Base-by-base conservation (phyloP, 805 yeast species). In the Phaffomyces opuntiae region DNA sequence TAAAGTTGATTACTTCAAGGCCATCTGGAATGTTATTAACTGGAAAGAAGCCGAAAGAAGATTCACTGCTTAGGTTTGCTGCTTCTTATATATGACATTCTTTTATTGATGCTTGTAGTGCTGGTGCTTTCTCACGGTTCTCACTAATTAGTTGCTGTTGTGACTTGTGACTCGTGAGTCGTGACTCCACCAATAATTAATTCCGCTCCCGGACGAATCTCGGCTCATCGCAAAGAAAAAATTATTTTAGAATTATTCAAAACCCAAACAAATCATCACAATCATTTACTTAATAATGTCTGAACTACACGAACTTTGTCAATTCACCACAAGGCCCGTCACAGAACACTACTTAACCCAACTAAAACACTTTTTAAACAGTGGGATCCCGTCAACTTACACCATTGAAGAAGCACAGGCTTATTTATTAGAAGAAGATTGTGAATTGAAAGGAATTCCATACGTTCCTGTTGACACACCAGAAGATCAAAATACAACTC, bases 1-100 rank as follows among this genome's bases (percentile, higher is more conserved):
- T 63, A 88, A 89, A 75, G 95, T 67, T 39, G 96, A 88, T 62
- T 88, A 89, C 73, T 88, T 89, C 79, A 81, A 85, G 69, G 91
- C 95, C 51, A 85, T 88, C 68, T 88, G 96, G 96, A 83, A 85
- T 60, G 96, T 88, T 38, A 77, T 89, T 68, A 87, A 88, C 79
- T 88, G 96, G 96, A 74, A 81, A 66, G 95, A 83, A 68, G 96
- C 95, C 45, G 87, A 80, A 59, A 73, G 70, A 68, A 80, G 96
- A 68, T 84, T 66, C 46, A 38, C 54, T 59, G 75, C 71, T 34
- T 72, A 48, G 49, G 9, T 11, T 19, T 5, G 9, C 9, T 35
- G 5, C 24, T n/a, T 9, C 31, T 29, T 11, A 32, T n/a, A 16
- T 7, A n/a, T 11, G 19, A 33, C 16, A 16, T 33, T 33, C 36